Percentiles rank a stretch among this genome's conserved stretches.
These are phyloP conservation scores for Geotrichum candidum DNA, from an alignment of 1,139 yeast species.

Conservation along the genomic window DNA sequence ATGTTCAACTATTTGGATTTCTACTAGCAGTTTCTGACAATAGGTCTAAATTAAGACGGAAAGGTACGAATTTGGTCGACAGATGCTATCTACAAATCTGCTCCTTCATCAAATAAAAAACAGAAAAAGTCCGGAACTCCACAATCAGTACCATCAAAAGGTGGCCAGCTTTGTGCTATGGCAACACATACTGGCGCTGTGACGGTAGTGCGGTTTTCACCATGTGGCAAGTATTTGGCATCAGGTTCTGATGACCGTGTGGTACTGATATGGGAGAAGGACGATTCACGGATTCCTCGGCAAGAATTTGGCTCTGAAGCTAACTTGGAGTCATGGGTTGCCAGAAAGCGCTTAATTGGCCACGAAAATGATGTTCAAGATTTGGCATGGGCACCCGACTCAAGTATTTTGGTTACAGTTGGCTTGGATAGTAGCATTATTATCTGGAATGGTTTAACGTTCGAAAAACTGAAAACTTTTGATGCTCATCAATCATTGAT, in stretches of 20 bases:
- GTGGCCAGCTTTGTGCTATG: slow-evolving; percentile 33
- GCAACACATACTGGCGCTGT: slow-evolving; percentile 66
- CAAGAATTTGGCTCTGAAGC: slow-evolving; percentile 16
- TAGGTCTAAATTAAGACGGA: slow-evolving; percentile 49
- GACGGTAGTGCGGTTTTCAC: slow-evolving; percentile 86
- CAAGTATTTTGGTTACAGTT: slow-evolving; percentile 81
- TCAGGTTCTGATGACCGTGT: slow-evolving; percentile 95
- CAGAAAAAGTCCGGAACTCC: neutral
- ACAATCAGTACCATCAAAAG: neutral
- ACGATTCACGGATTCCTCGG: slow-evolving; percentile 41
- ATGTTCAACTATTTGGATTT: slow-evolving; percentile 12
- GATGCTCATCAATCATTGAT: slow-evolving; percentile 95
- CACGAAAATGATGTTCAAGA: slow-evolving; percentile 98
- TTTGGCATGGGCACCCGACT: slow-evolving; percentile 97
- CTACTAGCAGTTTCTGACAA: neutral
- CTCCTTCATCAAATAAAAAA: neutral
- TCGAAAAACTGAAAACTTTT: slow-evolving; percentile 81
- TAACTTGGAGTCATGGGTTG: slow-evolving; percentile 93
- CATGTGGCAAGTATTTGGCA: slow-evolving; percentile 85
- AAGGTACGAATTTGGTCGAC: slow-evolving; percentile 89
- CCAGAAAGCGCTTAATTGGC: slow-evolving; percentile 83
- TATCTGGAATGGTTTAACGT: slow-evolving; percentile 89
- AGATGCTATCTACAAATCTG: slow-evolving; percentile 12
- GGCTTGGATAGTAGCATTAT: slow-evolving; percentile 90
- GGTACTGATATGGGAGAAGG: slow-evolving; percentile 87